These are phyloP conservation scores for Neurospora sp. DNA, from an alignment of 495 filamentous ascomycete genomes.

Conservation along the genomic window DNA sequence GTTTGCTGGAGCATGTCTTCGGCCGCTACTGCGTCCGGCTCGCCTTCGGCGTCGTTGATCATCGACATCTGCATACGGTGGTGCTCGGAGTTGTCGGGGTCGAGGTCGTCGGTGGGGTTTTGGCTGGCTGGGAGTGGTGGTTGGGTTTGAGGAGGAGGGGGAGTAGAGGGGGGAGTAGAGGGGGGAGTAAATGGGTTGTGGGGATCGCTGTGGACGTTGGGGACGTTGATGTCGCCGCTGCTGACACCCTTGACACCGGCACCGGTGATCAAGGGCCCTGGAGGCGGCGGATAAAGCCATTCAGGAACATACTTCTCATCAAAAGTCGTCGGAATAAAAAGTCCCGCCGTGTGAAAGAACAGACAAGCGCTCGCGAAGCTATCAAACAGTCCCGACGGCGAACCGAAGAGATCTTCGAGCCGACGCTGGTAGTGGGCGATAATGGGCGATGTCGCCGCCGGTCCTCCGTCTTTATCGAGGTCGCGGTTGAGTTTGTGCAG, in stretches of 20 bases:
- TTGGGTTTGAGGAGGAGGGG: background rate
- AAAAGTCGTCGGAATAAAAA: conserved; percentile 31
- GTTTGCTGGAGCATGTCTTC: background rate
- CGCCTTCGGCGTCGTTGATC: background rate
- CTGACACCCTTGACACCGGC: conserved; percentile 4
- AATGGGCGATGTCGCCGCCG: background rate
- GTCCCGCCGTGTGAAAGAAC: conserved; percentile 39
- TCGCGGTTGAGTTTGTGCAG: background rate
- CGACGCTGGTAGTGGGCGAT: background rate
- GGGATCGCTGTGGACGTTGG: background rate
- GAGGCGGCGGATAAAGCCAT: background rate
- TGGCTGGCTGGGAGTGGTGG: background rate
- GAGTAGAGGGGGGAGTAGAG: background rate
- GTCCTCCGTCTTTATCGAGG: background rate
- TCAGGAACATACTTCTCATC: conserved; percentile 1
- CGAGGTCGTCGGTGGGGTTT: background rate
- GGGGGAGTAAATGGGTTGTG: background rate
- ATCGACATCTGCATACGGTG: background rate
- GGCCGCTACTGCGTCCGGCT: background rate
- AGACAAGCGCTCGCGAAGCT: conserved; percentile 42
- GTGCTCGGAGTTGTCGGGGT: background rate
- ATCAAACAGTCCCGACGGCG: conserved; percentile 37
- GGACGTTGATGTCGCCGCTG: background rate
- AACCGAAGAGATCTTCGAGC: conserved; percentile 25
- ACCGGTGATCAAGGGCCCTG: background rate